These are phyloP conservation scores for Coniochaeta hoffmannii DNA, from an alignment of 2,329 filamentous ascomycete species.

Conservation along the genomic window DNA sequence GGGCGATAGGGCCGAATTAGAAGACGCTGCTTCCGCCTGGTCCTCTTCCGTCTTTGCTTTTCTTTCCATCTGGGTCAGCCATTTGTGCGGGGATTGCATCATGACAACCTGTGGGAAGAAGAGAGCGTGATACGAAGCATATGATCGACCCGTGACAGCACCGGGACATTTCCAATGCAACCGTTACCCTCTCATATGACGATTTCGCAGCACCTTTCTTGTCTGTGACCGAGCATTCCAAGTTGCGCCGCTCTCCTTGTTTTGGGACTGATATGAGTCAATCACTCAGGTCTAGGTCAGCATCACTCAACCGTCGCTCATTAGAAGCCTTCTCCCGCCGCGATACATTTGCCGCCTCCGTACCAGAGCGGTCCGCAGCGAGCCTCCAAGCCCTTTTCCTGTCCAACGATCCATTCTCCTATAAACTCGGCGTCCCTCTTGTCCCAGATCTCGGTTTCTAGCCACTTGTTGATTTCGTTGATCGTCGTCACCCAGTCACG, in stretches of 20 bases:
- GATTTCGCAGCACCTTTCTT: too few relatives aligned
- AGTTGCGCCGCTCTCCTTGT: not conserved
- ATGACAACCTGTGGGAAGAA: not conserved
- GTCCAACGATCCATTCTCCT: conserved; percentile 81
- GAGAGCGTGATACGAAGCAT: too few relatives aligned
- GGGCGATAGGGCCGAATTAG: conserved; percentile 1
- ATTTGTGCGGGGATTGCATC: not conserved
- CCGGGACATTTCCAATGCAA: too few relatives aligned
- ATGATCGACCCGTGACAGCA: too few relatives aligned
- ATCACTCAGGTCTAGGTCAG: not conserved
- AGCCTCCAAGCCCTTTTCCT: conserved; percentile 73
- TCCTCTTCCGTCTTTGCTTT: not conserved
- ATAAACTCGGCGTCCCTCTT: conserved; percentile 31
- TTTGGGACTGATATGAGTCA: too few relatives aligned
- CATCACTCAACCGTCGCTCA: not conserved
- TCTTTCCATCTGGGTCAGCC: not conserved
- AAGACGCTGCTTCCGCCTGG: not conserved
- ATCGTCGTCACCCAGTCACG: conserved; percentile 60
- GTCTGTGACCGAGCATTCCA: not conserved
- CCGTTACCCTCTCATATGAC: too few relatives aligned
- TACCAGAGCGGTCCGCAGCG: conserved; percentile 79
- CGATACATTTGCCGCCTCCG: conserved; percentile 68
- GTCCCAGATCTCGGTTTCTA: conserved; percentile 66
- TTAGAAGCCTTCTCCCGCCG: conserved; percentile 53
- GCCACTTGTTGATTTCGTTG: conserved; percentile 69